Percentiles rank a stretch among this genome's conserved stretches.
These are phyloP conservation scores for Calonectria montana DNA, from an alignment of 2,329 filamentous ascomycete species.

Conservation along the genomic window DNA sequence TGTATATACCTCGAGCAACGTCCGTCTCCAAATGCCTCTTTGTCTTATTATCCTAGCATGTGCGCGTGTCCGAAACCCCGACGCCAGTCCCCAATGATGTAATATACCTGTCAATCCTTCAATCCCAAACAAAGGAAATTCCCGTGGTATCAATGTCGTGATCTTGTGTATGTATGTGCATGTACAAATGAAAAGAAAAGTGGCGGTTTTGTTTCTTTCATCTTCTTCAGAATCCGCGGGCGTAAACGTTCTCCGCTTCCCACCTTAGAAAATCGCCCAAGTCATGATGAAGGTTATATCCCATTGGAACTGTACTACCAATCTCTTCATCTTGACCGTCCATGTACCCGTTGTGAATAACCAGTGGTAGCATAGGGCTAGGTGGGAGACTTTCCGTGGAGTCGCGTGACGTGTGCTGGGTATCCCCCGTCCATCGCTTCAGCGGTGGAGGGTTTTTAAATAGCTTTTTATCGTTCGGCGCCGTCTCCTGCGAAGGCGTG, in stretches of 20 bases:
- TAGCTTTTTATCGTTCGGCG: slow-evolving; percentile 48
- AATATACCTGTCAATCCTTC: background rate
- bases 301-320: slow-evolving; percentile 62
- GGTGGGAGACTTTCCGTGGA: slow-evolving; percentile 57
- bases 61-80: background rate
- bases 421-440: slow-evolving; percentile 52
- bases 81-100: background rate
- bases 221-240: slow-evolving; percentile 41
- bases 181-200: background rate
- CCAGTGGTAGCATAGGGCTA: slow-evolving; percentile 60
- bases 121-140: slow-evolving; percentile 1
- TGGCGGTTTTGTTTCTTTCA: slow-evolving; percentile 15
- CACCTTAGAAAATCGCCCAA: slow-evolving; percentile 69
- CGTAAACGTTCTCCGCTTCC: slow-evolving; percentile 64
- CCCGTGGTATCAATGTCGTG: background rate
- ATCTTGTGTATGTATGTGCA: background rate
- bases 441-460: slow-evolving; percentile 43
- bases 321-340: slow-evolving; percentile 38
- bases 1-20: background rate
- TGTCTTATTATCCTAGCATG: background rate
- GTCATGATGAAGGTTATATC: slow-evolving; percentile 70
- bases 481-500: slow-evolving; percentile 34
- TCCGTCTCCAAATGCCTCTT: background rate
- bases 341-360: slow-evolving; percentile 56
- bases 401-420: slow-evolving; percentile 42